Conservation (phyloP, 768 basidiomycete genomes). For the Leccinellum albellum region DNA sequence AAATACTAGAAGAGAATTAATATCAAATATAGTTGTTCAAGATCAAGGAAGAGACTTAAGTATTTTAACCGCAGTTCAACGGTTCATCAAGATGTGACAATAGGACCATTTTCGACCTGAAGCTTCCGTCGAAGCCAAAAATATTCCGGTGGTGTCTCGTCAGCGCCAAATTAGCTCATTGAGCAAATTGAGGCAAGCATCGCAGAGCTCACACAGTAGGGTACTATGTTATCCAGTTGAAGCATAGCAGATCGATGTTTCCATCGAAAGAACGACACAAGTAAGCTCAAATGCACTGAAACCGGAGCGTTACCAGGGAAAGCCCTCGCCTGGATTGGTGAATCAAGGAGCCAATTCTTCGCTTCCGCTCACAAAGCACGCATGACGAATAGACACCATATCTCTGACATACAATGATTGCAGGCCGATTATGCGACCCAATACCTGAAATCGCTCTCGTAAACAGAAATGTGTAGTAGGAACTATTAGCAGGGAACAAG, state of each 20-base stretch:
- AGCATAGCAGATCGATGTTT: slow-evolving; percentile 40
- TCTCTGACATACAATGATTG: slow-evolving; percentile 38
- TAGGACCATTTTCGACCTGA: slow-evolving; percentile 21
- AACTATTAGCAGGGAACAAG: neutral
- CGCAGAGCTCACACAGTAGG: slow-evolving; percentile 39
- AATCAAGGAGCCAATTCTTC: slow-evolving; percentile 56
- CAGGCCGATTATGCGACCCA: slow-evolving; percentile 40
- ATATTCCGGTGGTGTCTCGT: slow-evolving; percentile 53
- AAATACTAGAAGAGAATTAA: too few relatives aligned
- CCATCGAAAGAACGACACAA: neutral
- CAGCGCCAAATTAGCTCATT: slow-evolving; percentile 16
- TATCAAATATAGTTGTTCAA: too few relatives aligned
- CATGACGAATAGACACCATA: slow-evolving; percentile 27
- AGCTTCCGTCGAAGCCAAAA: slow-evolving; percentile 47
- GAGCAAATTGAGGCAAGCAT: slow-evolving; percentile 44
- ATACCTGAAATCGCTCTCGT: slow-evolving; percentile 44
- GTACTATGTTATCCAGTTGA: slow-evolving; percentile 33
- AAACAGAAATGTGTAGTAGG: slow-evolving; percentile 30
- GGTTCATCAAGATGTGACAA: slow-evolving; percentile 45
- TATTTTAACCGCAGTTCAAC: slow-evolving; percentile 39
- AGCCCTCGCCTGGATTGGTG: slow-evolving; percentile 44
- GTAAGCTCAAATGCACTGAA: slow-evolving; percentile 35
- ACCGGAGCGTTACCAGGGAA: slow-evolving; percentile 50
- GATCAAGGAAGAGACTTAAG: too few relatives aligned
- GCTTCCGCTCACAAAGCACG: slow-evolving; percentile 44